Conservation (phyloP, 306 rosid genomes). For the Gillenia trifoliata region DNA sequence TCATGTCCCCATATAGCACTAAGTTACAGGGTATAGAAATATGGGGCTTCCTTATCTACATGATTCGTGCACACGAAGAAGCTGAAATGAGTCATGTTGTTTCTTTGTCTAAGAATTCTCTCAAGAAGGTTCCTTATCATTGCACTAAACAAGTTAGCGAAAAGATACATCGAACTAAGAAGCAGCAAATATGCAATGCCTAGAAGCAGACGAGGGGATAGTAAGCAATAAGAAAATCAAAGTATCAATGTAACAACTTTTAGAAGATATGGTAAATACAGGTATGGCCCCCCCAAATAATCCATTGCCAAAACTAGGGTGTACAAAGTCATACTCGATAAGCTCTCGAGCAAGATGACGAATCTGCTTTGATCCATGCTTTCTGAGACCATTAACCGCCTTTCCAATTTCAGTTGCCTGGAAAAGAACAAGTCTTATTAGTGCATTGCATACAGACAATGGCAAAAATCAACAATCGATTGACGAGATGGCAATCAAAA, state of each 20-base stretch:
- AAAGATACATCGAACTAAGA: not conserved
- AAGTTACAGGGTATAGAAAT: not conserved
- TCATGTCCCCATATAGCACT: not conserved
- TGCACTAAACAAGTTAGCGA: not conserved
- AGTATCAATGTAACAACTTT: not conserved
- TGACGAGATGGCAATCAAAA: not conserved
- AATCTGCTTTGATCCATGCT: conserved; percentile 56
- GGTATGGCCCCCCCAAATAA: not conserved
- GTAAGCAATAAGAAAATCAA: not conserved
- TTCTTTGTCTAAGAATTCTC: not conserved
- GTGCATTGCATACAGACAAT: conserved; percentile 1
- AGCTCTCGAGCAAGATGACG: conserved; percentile 59
- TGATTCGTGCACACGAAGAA: not conserved
- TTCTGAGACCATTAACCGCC: conserved; percentile 65
- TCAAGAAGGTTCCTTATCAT: not conserved
- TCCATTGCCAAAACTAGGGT: not conserved
- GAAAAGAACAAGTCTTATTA: conserved; percentile 19
- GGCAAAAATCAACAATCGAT: not conserved
- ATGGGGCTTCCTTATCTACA: not conserved
- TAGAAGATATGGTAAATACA: not conserved
- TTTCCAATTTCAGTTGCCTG: conserved; percentile 95
- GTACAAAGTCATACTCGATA: conserved; percentile 44
- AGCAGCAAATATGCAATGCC: not conserved
- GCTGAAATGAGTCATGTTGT: not conserved
- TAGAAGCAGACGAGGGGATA: not conserved